Base-by-base conservation (phyloP, 331 rosid genomes). In the Telfairia occidentalis region DNA sequence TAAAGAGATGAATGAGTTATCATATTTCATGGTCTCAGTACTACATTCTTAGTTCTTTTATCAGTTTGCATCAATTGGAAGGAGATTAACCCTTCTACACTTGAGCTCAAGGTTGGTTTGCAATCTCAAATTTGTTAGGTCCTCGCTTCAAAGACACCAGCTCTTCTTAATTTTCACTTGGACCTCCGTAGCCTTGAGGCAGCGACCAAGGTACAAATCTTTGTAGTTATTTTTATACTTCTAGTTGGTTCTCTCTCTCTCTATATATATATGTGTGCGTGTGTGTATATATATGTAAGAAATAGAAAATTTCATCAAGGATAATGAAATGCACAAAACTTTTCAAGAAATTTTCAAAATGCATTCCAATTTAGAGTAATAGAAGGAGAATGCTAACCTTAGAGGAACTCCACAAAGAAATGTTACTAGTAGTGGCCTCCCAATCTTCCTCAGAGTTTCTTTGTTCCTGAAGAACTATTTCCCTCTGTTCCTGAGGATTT, bases 111-210 rank as follows among this genome's bases (percentile, higher is more conserved):
- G 45, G 65, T 75, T 58, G 28, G 50, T 58, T 54, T 65, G 64
- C 37, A 58, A 54, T 79, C 77, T 79, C 40, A 42, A 30, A 59
- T 65, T 80, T 80, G 59, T 42, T 63, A 87, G 97, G 85, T 84
- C 78, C 90, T 95, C 61, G 97, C 97, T 75, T 86, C 90, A 34
- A 90, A 79, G 84, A 89, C 97, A 10, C 89, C 94, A 0, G 88
- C 80, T 78, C 97, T 92, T 71, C 96, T 95, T 79, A 90, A 88
- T 81, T 89, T 95, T 82, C 94, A 95, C 80, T 70, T 55, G 81
- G 99, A 95, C 81, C 92, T 95, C 77, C 83, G 85, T 54, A 92
- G 90, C 86, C 82, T 92, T 78, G 97, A 95, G 82, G 79, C 86
- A 82, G 86, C 97, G 45, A 80, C 99, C 49, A 95, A 92, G 97